phyloP scores from a whole-genome alignment of 805 yeast genomes.

The Saccharomycopsis babjevae region DNA sequence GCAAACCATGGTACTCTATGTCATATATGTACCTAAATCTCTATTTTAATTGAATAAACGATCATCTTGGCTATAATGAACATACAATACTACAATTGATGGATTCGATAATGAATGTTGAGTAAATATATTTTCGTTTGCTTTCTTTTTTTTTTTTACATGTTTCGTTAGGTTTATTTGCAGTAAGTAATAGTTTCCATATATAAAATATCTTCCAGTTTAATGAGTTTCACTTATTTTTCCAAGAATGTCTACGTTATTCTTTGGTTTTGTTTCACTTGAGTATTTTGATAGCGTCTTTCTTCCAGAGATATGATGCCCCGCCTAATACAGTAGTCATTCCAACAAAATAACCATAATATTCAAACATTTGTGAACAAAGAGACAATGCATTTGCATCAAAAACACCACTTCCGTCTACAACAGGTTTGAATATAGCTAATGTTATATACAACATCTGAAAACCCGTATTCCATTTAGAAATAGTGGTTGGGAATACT shows the following conservation, averaged over 20 bases:
- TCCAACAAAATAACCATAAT: constrained; percentile 47
- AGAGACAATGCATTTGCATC: constrained; percentile 23
- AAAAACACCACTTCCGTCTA: constrained; percentile 26
- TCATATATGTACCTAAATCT: no score
- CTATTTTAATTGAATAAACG: no score
- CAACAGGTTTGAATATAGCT: constrained; percentile 46
- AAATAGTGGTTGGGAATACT: constrained; percentile 77
- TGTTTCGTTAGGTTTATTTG: no score
- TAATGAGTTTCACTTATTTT: no score
- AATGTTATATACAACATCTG: constrained; percentile 84
- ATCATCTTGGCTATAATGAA: no score
- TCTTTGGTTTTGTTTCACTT: background rate
- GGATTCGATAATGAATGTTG: no score
- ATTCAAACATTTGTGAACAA: constrained; percentile 23
- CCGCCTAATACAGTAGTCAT: constrained; percentile 73
- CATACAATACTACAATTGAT: no score
- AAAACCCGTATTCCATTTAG: constrained; percentile 81
- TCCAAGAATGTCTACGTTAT: background rate
- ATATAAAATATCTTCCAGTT: no score
- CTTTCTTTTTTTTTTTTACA: no score
- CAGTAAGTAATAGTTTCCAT: background rate
- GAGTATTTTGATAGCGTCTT: constrained; percentile 54
- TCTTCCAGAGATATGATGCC: constrained; percentile 60
- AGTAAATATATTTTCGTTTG: no score
- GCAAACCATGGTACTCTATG: no score